These are phyloP conservation scores for Hippophae rhamnoides DNA, from an alignment of 306 rosid genomes.

Conservation along the genomic window DNA sequence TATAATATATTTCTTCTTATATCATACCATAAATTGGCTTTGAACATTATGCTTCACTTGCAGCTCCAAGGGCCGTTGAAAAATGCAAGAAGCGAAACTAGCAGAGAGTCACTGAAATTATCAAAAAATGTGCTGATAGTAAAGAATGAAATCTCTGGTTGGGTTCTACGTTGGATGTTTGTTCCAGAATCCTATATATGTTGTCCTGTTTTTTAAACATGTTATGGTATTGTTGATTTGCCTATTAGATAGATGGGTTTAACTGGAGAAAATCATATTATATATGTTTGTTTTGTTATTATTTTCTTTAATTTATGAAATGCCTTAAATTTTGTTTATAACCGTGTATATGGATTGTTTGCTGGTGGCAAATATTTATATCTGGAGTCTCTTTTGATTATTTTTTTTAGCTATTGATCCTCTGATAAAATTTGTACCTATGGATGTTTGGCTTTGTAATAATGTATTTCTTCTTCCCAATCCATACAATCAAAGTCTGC, in stretches of 20 bases:
- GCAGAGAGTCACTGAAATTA: conserved; percentile 6
- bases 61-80: conserved; percentile 89
- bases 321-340: conserved; percentile 33
- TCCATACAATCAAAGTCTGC: too few species aligned
- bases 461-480: too few species aligned
- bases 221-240: conserved; percentile 29
- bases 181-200: conserved; percentile 31
- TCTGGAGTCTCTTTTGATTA: neutral
- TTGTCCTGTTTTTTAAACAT: conserved; percentile 32
- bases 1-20: neutral
- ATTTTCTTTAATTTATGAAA: conserved; percentile 18
- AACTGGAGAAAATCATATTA: conserved; percentile 11
- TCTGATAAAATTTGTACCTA: neutral
- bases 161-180: conserved; percentile 21
- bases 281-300: conserved; percentile 34
- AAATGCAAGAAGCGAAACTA: conserved; percentile 67
- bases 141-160: conserved; percentile 24
- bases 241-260: conserved; percentile 20
- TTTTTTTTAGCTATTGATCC: neutral
- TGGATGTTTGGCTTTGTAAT: too few species aligned
- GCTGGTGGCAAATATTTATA: conserved; percentile 21
- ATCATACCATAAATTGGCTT: neutral
- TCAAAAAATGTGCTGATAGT: conserved; percentile 12
- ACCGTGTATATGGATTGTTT: conserved; percentile 35
- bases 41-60: conserved; percentile 16